A percentile compares a stretch with the other conserved stretches of the same genome.
These are phyloP conservation scores for Singerocomus inundabilis DNA, from an alignment of 1,284 basidiomycete species.

Conservation along the genomic window DNA sequence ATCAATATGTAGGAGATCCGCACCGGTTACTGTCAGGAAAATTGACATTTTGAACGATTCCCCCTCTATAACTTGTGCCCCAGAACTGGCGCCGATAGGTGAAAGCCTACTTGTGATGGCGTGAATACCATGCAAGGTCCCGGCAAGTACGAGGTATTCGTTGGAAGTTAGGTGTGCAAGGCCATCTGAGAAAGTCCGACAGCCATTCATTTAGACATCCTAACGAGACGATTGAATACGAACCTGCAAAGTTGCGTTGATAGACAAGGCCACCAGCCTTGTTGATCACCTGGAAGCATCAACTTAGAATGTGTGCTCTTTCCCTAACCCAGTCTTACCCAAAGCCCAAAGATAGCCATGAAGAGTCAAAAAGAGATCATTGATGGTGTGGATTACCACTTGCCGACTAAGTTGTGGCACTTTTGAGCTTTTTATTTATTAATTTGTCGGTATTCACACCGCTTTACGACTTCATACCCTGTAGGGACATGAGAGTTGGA, in stretches of 20 bases:
- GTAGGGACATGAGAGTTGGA: constrained; percentile 20
- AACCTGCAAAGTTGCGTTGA: constrained; percentile 87
- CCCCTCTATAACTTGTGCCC: constrained; percentile 91
- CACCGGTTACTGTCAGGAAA: constrained; percentile 91
- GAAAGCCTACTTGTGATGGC: constrained; percentile 94
- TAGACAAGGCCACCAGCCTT: constrained; percentile 98
- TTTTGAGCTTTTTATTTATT: no score
- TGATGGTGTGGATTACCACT: neutral
- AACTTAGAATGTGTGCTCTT: constrained; percentile 1
- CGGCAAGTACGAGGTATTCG: constrained; percentile 95
- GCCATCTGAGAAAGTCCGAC: constrained; percentile 56
- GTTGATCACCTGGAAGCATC: constrained; percentile 79
- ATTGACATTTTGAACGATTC: constrained; percentile 92
- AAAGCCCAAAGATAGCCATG: constrained; percentile 80
- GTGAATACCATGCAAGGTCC: constrained; percentile 96
- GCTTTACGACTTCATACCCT: no score
- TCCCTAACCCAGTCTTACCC: constrained; percentile 48
- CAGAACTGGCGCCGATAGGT: constrained; percentile 79
- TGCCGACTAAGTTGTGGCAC: no score
- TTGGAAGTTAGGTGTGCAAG: constrained; percentile 90
- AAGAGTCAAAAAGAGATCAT: constrained; percentile 10
- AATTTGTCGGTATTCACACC: no score
- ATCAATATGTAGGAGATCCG: constrained; percentile 24
- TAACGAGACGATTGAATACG: constrained; percentile 20
- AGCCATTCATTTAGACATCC: constrained; percentile 8